Base-by-base conservation (phyloP, 306 rosid genomes). In the Dryas octopetala region DNA sequence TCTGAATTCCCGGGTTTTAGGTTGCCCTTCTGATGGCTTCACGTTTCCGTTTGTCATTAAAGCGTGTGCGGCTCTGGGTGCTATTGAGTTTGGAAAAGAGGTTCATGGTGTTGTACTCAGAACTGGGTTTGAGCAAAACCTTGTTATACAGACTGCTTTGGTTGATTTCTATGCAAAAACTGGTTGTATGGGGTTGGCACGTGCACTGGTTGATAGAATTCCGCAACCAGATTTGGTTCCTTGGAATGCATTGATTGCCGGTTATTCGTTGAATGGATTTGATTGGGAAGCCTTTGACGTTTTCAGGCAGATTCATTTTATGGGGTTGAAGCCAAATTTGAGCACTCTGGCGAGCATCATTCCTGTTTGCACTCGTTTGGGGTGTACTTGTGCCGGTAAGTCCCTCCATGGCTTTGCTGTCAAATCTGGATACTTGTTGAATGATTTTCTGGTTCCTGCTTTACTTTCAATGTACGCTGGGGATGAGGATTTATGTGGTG, bases 291-390 rank as follows among this genome's bases (percentile, higher is more conserved):
- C 86, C 0, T 67, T 70, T 3, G 81, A 51, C 15, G 73, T 57
- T 64, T 83, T 79, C 55, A 46, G 55, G 32, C 16, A 76, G 62
- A 46, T 70, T 83, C 47, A 47, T 32, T 13, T 17, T 59, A 59
- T 12, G 74, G 81, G 65, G 64, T 65, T 79, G 78, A 79, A 66
- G 86, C 83, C 83, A 4, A 75, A 79, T 59, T 48, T 71, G 64
- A 83, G 86, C 40, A 83, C 86, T 59, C 59, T 83, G 38, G 86
- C 83, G 44, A 70, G 69, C 48, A 28, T 83, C 47, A 76, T 79
- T 66, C 86, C 86, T 12, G 78, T 76, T n/a, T 79, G 83, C 44
- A 54, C 81, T 43, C 86, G 81, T 28, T 68, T 83, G 57, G 78
- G 68, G 46, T 75, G 78, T 64, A 23, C 59, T 17, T 6, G 10